phyloP scores from a whole-genome alignment of 2,329 filamentous ascomycete genomes.

The Colletotrichum plurivorum region DNA sequence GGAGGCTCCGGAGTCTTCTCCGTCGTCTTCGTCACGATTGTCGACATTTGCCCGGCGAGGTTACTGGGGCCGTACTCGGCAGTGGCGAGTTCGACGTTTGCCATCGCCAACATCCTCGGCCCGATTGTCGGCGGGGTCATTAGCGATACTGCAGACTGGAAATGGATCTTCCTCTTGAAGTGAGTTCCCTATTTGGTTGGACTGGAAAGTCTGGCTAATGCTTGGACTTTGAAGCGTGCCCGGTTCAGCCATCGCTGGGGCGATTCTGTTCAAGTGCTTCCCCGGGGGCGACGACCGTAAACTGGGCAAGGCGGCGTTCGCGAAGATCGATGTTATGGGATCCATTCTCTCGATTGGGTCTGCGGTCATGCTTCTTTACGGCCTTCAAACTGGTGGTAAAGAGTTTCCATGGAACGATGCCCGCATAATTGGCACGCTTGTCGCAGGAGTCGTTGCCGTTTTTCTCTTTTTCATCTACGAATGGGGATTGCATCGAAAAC shows the following conservation, averaged over 20 bases:
- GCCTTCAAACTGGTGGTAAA: slow-evolving; percentile 10
- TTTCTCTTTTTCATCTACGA: slow-evolving; percentile 11
- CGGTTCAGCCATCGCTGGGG: background rate
- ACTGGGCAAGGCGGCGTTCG: background rate
- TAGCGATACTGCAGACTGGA: slow-evolving; percentile 5
- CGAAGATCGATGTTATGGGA: background rate
- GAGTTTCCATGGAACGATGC: slow-evolving; percentile 5
- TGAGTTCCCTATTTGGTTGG: background rate
- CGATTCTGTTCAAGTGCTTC: background rate
- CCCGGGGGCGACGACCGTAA: background rate
- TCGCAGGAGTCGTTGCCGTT: background rate
- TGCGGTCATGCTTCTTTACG: slow-evolving; percentile 11
- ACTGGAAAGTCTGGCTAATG: background rate
- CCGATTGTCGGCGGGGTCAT: slow-evolving; percentile 52
- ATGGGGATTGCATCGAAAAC: background rate
- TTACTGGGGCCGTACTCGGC: slow-evolving; percentile 36
- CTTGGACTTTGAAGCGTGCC: background rate
- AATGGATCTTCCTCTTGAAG: slow-evolving; percentile 19
- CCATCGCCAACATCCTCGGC: slow-evolving; percentile 60
- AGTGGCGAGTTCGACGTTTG: slow-evolving; percentile 52
- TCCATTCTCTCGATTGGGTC: too few species aligned
- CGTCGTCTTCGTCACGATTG: slow-evolving; percentile 17
- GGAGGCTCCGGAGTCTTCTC: slow-evolving; percentile 47
- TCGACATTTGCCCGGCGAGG: slow-evolving; percentile 14
- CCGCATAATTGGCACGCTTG: background rate